Conservation (phyloP, 129 eudicot genomes). For the Helianthus tuberosus region DNA sequence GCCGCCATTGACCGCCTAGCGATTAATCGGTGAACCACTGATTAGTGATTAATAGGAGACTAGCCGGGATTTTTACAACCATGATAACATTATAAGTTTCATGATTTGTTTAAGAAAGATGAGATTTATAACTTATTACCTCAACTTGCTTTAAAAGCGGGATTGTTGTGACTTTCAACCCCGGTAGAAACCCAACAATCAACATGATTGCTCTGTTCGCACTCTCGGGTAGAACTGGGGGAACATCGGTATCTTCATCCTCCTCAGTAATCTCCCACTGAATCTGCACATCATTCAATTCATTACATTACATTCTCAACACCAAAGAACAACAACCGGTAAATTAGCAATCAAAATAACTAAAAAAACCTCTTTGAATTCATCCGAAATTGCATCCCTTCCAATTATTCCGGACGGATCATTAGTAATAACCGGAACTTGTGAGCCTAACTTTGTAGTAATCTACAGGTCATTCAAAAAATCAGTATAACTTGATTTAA, state of each 20-base stretch:
- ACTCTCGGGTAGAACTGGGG: no score
- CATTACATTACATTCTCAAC: slow-evolving; percentile 8
- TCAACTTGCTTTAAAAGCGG: slow-evolving; percentile 44
- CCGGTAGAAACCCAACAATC: slow-evolving; percentile 86
- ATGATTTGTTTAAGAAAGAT: neutral
- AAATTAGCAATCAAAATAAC: neutral
- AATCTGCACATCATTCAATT: slow-evolving; percentile 37
- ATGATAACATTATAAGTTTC: no score
- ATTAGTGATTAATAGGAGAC: no score
- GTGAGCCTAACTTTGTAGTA: slow-evolving; percentile 54
- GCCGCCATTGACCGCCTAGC: no score
- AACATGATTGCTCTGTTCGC: slow-evolving; percentile 42
- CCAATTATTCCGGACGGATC: slow-evolving; percentile 71
- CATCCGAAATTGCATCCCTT: slow-evolving; percentile 58
- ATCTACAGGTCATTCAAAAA: slow-evolving; percentile 51
- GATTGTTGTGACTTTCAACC: slow-evolving; percentile 59
- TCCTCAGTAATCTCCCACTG: slow-evolving; percentile 53
- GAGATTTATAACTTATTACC: slow-evolving; percentile 49
- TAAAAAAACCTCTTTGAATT: slow-evolving; percentile 64
- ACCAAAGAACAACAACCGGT: neutral
- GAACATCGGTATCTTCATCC: slow-evolving; percentile 27
- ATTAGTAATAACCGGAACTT: slow-evolving; percentile 54
- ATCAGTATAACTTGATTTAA: no score
- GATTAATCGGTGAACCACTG: no score
- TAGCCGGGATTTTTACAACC: no score